Evolutionary conservation across 192 early-diverging fungal genomes (phyloP).

Genomic region (Coemansia interrupta): DNA sequence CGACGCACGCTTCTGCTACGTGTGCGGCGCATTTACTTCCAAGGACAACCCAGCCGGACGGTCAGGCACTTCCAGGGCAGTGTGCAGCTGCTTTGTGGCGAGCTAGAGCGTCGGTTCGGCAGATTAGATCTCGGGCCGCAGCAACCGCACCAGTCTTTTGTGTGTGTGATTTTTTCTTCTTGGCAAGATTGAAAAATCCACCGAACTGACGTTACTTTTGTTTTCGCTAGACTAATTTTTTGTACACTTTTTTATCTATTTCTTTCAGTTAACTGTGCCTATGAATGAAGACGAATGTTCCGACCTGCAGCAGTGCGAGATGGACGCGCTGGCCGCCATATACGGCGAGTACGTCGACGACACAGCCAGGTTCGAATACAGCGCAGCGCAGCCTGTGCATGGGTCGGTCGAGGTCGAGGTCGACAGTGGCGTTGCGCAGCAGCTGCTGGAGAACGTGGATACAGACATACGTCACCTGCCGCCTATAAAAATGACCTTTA

Average conservation of each 20-base stretch:
- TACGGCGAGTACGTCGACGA: constrained; percentile 11
- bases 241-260: too few species aligned
- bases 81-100: too few species aligned
- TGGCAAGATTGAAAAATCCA: too few species aligned
- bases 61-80: too few species aligned
- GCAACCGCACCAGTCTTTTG: too few species aligned
- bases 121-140: too few species aligned
- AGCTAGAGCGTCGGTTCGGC: too few species aligned
- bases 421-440: constrained; percentile 4
- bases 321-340: constrained; percentile 21
- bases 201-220: too few species aligned
- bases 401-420: constrained; percentile 12
- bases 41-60: neutral
- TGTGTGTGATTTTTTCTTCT: too few species aligned
- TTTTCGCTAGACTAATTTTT: too few species aligned
- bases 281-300: constrained; percentile 15
- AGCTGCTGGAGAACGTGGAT: neutral
- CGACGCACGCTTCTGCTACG: constrained; percentile 22
- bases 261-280: neutral
- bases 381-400: neutral
- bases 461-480: neutral
- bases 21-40: constrained; percentile 15
- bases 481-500: constrained; percentile 13
- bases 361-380: neutral
- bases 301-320: constrained; percentile 25